Evolutionary conservation across 768 basidiomycete species (phyloP), one percentile per base, ranked within the genome.

Genomic region (Psilocybe cyanescens): DNA sequence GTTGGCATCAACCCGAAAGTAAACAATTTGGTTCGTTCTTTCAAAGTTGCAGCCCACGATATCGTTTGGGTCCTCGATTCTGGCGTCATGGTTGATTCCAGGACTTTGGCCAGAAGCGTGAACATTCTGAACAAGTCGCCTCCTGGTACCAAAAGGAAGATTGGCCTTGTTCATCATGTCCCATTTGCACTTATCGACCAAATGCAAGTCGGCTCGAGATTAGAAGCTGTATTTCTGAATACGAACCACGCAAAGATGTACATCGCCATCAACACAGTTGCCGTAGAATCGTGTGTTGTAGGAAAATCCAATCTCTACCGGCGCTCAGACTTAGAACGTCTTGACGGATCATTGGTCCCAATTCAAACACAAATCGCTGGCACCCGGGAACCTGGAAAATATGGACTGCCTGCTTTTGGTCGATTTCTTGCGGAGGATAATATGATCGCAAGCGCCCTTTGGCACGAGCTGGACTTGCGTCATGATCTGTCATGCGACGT

Each of bases 211-310:
- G 97, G 97, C 2, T 88, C 95, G 30, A 81, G 86, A 62, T 80
- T 99, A 29, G 97, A 99, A 76, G 91, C 94, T 62, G 94, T 93
- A 0, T 99, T 97, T 74, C 78, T 99, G 59, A 98, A 98, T 73
- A 97, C 95, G 4, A 98, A 94, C 62, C 97, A 99, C 69, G 94
- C 97, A 28, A 99, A 96, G 76, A 95, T 98, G 92, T 98, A 99
- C 69, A 83, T 98, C 55, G 95, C 95, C 8, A 94, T 98, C 71
- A 96, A 97, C 76, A 85, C 90, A 0, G 78, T 91, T 49, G 93
- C 91, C 9, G 76, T 95, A 46, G 97, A 97, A 58, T 97, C 95
- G 1, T 99, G 97, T 69, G 95, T 99, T 4, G 90, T 97, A 60
- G 97, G 97, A 64, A 99, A 99, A 77, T 97, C 95, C 44, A 95